These are phyloP conservation scores for Stylosanthes scabra DNA, from an alignment of 331 rosid species.

Conservation along the genomic window DNA sequence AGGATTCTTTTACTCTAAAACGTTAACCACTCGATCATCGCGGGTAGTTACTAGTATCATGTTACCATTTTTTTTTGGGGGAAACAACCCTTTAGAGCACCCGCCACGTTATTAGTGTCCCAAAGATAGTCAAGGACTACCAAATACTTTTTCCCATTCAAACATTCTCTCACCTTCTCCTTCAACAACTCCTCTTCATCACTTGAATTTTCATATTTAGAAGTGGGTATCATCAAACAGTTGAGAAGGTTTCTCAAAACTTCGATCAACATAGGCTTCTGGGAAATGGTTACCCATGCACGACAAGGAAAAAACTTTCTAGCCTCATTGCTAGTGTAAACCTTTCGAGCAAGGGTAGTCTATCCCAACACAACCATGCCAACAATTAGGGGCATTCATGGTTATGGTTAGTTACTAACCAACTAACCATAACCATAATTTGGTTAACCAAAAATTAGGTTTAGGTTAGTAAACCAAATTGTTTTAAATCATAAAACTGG, in stretches of 20 bases:
- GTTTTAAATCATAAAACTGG: no score
- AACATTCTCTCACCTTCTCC: not conserved
- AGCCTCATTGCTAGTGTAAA: not conserved
- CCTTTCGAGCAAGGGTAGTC: slow-evolving; percentile 1
- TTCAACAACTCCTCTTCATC: not conserved
- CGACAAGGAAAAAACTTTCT: not conserved
- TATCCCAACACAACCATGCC: slow-evolving; percentile 26
- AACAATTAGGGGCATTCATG: no score
- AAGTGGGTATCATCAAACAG: not conserved
- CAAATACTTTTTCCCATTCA: slow-evolving; percentile 9
- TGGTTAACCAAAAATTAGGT: no score
- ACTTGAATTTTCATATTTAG: not conserved
- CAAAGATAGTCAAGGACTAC: slow-evolving; percentile 33
- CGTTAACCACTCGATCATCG: not conserved
- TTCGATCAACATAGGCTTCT: not conserved
- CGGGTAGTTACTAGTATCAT: slow-evolving; percentile 42
- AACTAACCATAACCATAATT: no score
- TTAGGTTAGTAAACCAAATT: no score
- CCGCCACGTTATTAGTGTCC: slow-evolving; percentile 19
- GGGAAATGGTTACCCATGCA: not conserved
- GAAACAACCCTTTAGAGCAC: not conserved
- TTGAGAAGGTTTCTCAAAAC: not conserved
- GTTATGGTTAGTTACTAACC: no score
- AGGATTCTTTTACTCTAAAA: not conserved
- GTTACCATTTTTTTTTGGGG: slow-evolving; percentile 27